Percentiles rank a stretch among this genome's conserved stretches.
Evolutionary conservation across 2,329 filamentous ascomycete species (phyloP).

Genomic region (Neospermospora avenae): DNA sequence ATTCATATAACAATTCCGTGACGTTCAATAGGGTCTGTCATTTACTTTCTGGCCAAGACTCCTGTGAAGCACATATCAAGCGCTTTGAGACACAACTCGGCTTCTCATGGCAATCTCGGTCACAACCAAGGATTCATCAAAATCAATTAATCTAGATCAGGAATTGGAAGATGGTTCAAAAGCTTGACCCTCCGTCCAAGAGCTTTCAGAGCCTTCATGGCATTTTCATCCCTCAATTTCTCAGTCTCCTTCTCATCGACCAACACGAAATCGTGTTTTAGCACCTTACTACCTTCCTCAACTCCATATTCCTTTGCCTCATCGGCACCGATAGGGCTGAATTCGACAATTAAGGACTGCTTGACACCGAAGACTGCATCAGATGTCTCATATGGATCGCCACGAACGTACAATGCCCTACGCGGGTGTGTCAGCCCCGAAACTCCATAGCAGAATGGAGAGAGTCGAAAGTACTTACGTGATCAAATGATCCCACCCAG

Average conservation of each 20-base stretch:
- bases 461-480: constrained; percentile 62
- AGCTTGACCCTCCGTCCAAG: constrained; percentile 58
- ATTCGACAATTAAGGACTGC: constrained; percentile 69
- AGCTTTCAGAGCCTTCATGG: constrained; percentile 59
- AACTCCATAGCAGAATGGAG: neutral
- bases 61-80: neutral
- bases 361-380: constrained; percentile 89
- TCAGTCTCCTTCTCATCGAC: constrained; percentile 68
- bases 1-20: too few species aligned
- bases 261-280: constrained; percentile 75
- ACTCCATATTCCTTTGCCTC: constrained; percentile 61
- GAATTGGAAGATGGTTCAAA: constrained; percentile 72
- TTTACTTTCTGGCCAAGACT: too few species aligned
- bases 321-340: constrained; percentile 48
- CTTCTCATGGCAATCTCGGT: neutral
- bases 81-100: neutral
- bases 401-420: constrained; percentile 72
- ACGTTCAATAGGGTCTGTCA: too few species aligned
- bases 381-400: constrained; percentile 76
- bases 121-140: neutral
- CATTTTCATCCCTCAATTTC: constrained; percentile 62
- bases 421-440: neutral
- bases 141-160: constrained; percentile 51
- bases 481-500: constrained; percentile 74
- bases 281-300: constrained; percentile 57